Conservation (phyloP, 495 filamentous ascomycete genomes). For the Podospora tetraspora region DNA sequence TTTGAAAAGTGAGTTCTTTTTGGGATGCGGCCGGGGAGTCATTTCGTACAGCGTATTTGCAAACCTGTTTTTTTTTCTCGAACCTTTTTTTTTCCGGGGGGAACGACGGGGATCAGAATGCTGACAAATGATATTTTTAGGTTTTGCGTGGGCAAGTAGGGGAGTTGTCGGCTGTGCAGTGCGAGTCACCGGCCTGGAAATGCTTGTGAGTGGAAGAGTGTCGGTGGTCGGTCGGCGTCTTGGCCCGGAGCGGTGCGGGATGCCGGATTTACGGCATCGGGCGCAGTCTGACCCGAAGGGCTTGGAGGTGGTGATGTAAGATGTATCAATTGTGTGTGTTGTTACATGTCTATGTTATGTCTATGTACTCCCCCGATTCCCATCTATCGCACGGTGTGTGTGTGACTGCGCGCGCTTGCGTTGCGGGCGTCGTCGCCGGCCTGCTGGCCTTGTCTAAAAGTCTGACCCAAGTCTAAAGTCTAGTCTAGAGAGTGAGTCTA, state of each 20-base stretch:
- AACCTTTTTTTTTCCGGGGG: not conserved
- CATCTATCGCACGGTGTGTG: not conserved
- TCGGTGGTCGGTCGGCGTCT: not conserved
- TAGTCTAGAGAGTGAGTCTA: not conserved
- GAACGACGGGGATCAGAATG: not conserved
- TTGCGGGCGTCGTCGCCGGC: not conserved
- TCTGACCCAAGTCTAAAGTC: not conserved
- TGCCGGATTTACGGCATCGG: not conserved
- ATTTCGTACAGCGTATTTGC: not conserved
- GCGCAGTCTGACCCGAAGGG: not conserved
- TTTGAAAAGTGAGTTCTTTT: conserved; percentile 74
- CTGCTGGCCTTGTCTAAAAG: not conserved
- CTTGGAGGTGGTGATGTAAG: not conserved
- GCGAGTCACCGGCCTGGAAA: not conserved
- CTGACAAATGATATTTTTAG: conserved; percentile 11
- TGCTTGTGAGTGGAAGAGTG: not conserved
- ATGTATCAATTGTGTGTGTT: not conserved
- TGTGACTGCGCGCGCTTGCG: not conserved
- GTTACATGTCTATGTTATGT: not conserved
- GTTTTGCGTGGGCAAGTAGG: conserved; percentile 33
- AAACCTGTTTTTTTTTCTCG: not conserved
- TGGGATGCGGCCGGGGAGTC: not conserved
- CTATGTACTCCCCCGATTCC: not conserved
- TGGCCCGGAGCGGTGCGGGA: not conserved
- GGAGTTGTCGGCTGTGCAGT: not conserved